Base-by-base conservation (phyloP, 805 yeast species). In the Lipomyces spencermartinsiae region DNA sequence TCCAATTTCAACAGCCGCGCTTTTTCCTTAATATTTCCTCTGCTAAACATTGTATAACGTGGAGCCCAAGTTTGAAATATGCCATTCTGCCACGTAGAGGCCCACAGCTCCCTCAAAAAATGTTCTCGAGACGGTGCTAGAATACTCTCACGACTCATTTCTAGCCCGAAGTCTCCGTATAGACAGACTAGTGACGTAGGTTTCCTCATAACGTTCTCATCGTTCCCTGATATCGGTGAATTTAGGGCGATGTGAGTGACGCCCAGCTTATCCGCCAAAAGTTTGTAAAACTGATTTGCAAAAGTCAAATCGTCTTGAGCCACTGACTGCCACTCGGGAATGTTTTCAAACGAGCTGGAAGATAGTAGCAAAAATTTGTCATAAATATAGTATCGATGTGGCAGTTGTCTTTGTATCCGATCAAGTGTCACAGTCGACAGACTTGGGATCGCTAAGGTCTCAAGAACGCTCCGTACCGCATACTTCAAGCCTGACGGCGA, bases 21-120 rank as follows among this genome's bases (percentile, higher is more conserved):
- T 76, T 92, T 92, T 74, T 92, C 97, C 71, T 89, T 89, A 73
- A 92, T 85, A 76, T 92, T 92, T 0, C 97, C 97, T 22, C 97
- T 78, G 60, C 93, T 88, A 76, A 92, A 92, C 97, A 92, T 92
- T 1, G 97, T 91, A 74, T 86, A 89, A 64, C 83, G 76, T 1
- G 97, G 97, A 5, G 94, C 91, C 97, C 97, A 92, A 9, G 84
- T 83, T 74, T 92, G 97, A 70, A 76, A 80, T 2, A 92, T 86
- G 1, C 92, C 93, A 76, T 92, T 91, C 74, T 92, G 97, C 1
- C 81, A 78, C 0, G 83, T 83, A 10, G 82, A 77, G 73, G 93
- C 90, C 97, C 97, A 92, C 72, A 92, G 85, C 0, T 91, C 89
- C 0, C 74, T 56, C 0, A 77, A 71, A 51, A 88, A 83, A 72